A percentile compares a stretch with the other conserved stretches of the same genome.
Evolutionary conservation across 2,329 filamentous ascomycete species (phyloP).

Genomic region (Purpureocillium takamizusanense): DNA sequence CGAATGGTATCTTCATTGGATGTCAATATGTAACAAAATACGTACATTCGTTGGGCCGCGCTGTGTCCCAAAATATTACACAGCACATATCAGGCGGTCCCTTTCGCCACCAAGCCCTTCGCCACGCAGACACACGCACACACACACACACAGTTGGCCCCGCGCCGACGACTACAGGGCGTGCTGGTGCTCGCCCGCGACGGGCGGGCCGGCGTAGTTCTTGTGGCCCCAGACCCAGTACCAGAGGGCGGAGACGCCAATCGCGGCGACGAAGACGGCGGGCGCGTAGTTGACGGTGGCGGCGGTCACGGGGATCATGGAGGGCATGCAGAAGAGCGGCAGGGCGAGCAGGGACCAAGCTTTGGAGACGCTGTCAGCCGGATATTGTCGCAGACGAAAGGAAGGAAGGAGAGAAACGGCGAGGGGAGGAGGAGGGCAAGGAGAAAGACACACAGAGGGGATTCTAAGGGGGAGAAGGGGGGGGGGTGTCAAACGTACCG

Average conservation of each 20-base stretch:
- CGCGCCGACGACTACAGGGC: neutral
- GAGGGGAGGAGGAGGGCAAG: constrained; percentile 5
- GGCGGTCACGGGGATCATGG: constrained; percentile 47
- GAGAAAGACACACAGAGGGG: neutral
- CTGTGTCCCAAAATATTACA: neutral
- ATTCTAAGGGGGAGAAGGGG: neutral
- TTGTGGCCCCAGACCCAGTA: constrained; percentile 62
- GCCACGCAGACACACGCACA: too few species aligned
- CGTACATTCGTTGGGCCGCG: neutral
- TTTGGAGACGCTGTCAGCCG: constrained; percentile 16
- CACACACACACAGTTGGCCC: too few species aligned
- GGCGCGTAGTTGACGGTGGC: constrained; percentile 64
- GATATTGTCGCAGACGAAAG: too few species aligned
- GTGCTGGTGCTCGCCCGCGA: constrained; percentile 21
- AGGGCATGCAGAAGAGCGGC: constrained; percentile 67
- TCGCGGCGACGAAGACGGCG: constrained; percentile 63
- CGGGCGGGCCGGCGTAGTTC: constrained; percentile 58
- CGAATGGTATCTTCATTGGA: neutral
- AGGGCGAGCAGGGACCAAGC: constrained; percentile 61
- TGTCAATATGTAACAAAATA: neutral
- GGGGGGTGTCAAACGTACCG: constrained; percentile 32
- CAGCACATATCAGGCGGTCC: too few species aligned
- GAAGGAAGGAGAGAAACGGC: neutral
- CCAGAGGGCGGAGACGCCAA: constrained; percentile 52
- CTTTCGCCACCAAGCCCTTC: too few species aligned